phyloP scores from a whole-genome alignment of 2,329 filamentous ascomycete species.

The Beauveria pseudobassiana region DNA sequence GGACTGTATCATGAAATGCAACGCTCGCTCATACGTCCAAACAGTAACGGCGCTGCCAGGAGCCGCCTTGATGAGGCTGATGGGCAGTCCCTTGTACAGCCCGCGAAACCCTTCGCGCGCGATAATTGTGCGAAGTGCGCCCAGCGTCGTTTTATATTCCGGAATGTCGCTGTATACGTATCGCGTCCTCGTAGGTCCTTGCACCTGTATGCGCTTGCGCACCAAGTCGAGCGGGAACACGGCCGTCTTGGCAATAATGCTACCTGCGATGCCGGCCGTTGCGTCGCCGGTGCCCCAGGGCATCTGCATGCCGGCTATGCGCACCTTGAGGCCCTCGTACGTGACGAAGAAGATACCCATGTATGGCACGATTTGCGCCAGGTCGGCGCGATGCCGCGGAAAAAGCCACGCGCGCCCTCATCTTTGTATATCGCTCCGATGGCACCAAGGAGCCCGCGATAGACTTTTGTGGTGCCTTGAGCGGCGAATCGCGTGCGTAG shows the following conservation, averaged over 20 bases:
- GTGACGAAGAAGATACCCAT: slow-evolving; percentile 95
- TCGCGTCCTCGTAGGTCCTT: slow-evolving; percentile 71
- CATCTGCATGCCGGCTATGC: slow-evolving; percentile 46
- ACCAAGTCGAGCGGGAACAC: slow-evolving; percentile 93
- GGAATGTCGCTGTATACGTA: slow-evolving; percentile 89
- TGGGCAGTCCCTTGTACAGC: slow-evolving; percentile 78
- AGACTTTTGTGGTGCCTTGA: slow-evolving; percentile 75
- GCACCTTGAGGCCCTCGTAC: slow-evolving; percentile 69
- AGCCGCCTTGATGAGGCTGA: slow-evolving; percentile 87
- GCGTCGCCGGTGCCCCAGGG: slow-evolving; percentile 77
- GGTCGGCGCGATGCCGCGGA: slow-evolving; percentile 75
- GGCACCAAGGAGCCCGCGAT: slow-evolving; percentile 61
- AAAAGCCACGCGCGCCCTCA: slow-evolving; percentile 77
- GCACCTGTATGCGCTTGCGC: slow-evolving; percentile 87
- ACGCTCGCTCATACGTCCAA: slow-evolving; percentile 82
- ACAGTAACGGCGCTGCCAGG: slow-evolving; percentile 89
- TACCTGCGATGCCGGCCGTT: slow-evolving; percentile 70
- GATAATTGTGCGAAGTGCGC: slow-evolving; percentile 62
- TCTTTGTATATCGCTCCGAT: slow-evolving; percentile 63
- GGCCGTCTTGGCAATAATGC: slow-evolving; percentile 74
- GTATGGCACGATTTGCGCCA: slow-evolving; percentile 86
- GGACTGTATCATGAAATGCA: slow-evolving; percentile 49
- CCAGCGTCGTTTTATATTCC: slow-evolving; percentile 62
- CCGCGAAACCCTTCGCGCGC: slow-evolving; percentile 68
- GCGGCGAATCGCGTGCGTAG: slow-evolving; percentile 92